Conservation (phyloP, 176 grass and related monocot genomes). For the Carex pumila region DNA sequence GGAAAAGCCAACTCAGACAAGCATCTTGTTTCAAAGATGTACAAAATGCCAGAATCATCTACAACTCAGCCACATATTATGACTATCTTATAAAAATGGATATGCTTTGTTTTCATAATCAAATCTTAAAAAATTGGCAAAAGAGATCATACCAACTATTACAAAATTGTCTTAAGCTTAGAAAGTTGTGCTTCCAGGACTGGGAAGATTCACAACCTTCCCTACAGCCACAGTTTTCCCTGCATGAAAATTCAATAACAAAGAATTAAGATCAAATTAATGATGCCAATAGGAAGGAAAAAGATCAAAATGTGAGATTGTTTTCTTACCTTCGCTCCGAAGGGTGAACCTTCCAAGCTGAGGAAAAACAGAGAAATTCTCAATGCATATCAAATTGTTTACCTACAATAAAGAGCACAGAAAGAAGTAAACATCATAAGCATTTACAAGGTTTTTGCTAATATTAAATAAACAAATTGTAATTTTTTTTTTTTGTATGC, state of each 20-base stretch:
- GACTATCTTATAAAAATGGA: neutral
- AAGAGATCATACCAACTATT: conserved; percentile 26
- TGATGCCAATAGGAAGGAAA: neutral
- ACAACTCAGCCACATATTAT: neutral
- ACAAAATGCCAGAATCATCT: neutral
- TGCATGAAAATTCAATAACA: conserved; percentile 27
- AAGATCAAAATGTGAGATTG: neutral
- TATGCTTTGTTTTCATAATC: neutral
- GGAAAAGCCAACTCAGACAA: neutral
- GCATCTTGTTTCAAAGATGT: neutral
- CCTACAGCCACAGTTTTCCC: conserved; percentile 93
- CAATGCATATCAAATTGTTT: conserved; percentile 83
- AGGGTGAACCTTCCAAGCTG: conserved; percentile 98
- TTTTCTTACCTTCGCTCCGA: conserved; percentile 65
- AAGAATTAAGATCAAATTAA: neutral
- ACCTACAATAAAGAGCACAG: conserved; percentile 38
- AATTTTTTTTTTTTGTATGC: neutral
- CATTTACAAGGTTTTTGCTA: neutral
- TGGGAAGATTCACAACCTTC: conserved; percentile 69
- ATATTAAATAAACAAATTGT: neutral
- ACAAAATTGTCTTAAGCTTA: conserved; percentile 48
- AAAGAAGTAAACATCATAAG: conserved; percentile 17
- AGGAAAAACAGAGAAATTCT: conserved; percentile 76
- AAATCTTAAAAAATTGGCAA: neutral
- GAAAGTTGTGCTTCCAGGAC: conserved; percentile 36